These are phyloP conservation scores for Tolypocladium sp. DNA, from an alignment of 2,329 filamentous ascomycete species.

Conservation along the genomic window DNA sequence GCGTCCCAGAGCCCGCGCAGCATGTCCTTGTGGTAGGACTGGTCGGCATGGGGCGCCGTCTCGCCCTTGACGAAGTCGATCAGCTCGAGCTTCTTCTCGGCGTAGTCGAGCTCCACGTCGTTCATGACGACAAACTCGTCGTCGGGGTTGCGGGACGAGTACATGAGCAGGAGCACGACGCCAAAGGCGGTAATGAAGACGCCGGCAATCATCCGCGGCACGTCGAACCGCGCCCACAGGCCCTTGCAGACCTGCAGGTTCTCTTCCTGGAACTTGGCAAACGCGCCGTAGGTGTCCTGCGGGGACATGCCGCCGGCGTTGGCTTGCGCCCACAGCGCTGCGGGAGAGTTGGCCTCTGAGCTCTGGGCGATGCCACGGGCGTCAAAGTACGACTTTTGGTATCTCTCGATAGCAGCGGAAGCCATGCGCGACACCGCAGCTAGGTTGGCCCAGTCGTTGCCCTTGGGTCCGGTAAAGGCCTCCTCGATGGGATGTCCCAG, in stretches of 20 bases:
- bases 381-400: constrained; percentile 73
- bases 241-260: constrained; percentile 72
- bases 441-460: constrained; percentile 66
- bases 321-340: constrained; percentile 39
- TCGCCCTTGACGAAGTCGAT: constrained; percentile 22
- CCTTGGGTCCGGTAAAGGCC: constrained; percentile 67
- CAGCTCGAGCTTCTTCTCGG: constrained; percentile 48
- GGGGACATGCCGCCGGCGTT: constrained; percentile 28
- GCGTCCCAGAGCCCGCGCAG: constrained; percentile 26
- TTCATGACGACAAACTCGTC: constrained; percentile 46
- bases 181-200: constrained; percentile 61
- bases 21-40: constrained; percentile 20
- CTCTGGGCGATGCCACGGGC: constrained; percentile 60
- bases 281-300: constrained; percentile 44
- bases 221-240: constrained; percentile 88
- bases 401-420: constrained; percentile 79
- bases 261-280: constrained; percentile 65
- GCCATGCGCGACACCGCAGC: constrained; percentile 68
- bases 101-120: constrained; percentile 48
- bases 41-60: constrained; percentile 30
- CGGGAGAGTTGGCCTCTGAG: constrained; percentile 29
- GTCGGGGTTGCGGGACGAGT: constrained; percentile 52
- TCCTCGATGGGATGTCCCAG: constrained; percentile 89
- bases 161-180: constrained; percentile 62
- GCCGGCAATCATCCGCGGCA: constrained; percentile 75